Evolutionary conservation across 805 yeast genomes (phyloP), one percentile per base, ranked within the genome.

Genomic region (Candida ovalis): DNA sequence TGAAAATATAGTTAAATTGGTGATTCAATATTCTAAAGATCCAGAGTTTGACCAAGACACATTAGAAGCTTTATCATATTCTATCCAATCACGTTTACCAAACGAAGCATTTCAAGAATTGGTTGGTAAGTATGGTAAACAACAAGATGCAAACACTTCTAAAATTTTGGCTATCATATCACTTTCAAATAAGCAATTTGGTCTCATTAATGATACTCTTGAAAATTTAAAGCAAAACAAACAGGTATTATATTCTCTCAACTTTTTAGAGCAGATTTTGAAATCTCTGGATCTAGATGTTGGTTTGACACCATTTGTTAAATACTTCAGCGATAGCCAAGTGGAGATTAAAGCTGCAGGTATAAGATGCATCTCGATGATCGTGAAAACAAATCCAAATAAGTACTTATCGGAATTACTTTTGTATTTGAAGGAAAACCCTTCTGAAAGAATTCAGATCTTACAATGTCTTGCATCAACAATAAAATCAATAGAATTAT

Each of bases 221-320:
- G 40, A 49, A 8, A 53, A 64, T 43, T 52, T 63, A n/a, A 45
- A 42, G 9, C 28, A 42, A 2, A 59, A 55, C 1, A 46, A 49
- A 4, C 55, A 63, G n/a, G 60, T 49, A 70, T 45, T 60, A 18
- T 61, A 56, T 27, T 59, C 65, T 4, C 48, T 64, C 38, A 73
- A 72, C 33, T 75, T 76, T 36, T 59, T 82, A 44, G 86, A 84
- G 4, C 72, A 73, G 48, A 67, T 78, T 27, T 75, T 78, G n/a
- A 67, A 69, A 47, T 48, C 62, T 6, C 54, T 59, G 47, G 63
- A 62, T 30, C 54, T 75, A 33, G 57, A 63, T 4, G 54, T 70
- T 19, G 61, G 69, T 3, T 55, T 75, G 24, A 69, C 63, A 1
- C 66, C 73, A 17, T 81, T 54, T 61, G 64, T 54, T 49, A 47